Percentiles rank a stretch among this genome's conserved stretches.
These are phyloP conservation scores for Fragaria nilgerrensis DNA, from an alignment of 306 rosid genomes.

Conservation along the genomic window DNA sequence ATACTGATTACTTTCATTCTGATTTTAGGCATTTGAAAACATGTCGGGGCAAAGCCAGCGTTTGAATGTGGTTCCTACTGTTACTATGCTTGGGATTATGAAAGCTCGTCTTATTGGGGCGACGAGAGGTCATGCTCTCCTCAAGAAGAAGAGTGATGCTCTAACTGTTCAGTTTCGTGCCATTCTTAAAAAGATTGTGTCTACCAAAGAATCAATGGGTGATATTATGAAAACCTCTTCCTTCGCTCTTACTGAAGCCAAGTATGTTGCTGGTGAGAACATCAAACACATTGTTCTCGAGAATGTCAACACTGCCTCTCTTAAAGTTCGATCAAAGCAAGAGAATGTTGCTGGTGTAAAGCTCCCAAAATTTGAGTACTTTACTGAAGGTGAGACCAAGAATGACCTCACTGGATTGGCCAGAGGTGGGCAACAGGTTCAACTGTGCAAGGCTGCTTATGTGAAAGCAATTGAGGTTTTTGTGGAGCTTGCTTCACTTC, in stretches of 20 bases:
- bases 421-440: slow-evolving; percentile 93
- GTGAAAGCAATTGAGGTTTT: slow-evolving; percentile 89
- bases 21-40: slow-evolving; percentile 36
- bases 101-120: slow-evolving; percentile 87
- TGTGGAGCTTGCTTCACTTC: slow-evolving; percentile 95
- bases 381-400: slow-evolving; percentile 65
- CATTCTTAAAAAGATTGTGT: slow-evolving; percentile 83
- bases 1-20: slow-evolving; percentile 3
- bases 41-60: slow-evolving; percentile 95
- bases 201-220: slow-evolving; percentile 94
- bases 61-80: slow-evolving; percentile 91
- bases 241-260: slow-evolving; percentile 84
- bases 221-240: slow-evolving; percentile 86
- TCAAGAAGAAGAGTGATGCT: slow-evolving; percentile 97
- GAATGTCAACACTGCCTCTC: slow-evolving; percentile 74
- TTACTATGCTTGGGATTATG: slow-evolving; percentile 82
- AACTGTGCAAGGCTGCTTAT: slow-evolving; percentile 79
- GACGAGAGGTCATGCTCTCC: slow-evolving; percentile 92
- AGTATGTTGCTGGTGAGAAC: slow-evolving; percentile 92
- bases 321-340: slow-evolving; percentile 75
- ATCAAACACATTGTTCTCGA: slow-evolving; percentile 84
- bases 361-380: slow-evolving; percentile 86
- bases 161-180: slow-evolving; percentile 83
- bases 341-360: slow-evolving; percentile 91
- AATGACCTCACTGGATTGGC: slow-evolving; percentile 94